Evolutionary conservation across 2,329 filamentous ascomycete genomes (phyloP), one percentile per base, ranked within the genome.

Genomic region (Fusarium aywerte): DNA sequence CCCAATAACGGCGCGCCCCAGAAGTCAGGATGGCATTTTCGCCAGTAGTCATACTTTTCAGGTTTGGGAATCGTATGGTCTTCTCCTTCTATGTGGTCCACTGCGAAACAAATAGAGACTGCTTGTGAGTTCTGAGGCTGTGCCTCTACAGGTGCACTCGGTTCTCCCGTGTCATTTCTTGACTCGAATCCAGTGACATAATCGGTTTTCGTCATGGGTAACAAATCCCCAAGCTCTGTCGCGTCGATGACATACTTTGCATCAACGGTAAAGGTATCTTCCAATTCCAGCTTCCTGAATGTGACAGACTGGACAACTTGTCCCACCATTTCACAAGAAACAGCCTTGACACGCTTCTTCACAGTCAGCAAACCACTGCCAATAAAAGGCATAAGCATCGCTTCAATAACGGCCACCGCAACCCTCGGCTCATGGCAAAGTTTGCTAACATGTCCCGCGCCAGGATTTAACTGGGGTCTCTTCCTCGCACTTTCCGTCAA

Each of bases 151-250:
- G 73, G 73, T 0, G 69, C 73, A 18, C 69, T 73, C 2, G 73
- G 73, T 18, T 74, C 73, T 13, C 72, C 69, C 0, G 73, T 74
- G 20, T 74, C 70, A 4, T 58, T 51, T 0, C 54, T 51, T 7
- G 72, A 74, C 25, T 74, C 73, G 21, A 74, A 74, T 0, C 73
- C 73, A 1, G 73, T 74, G 3, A 74, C 72, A 35, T 74, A 74
- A 1, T 66, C 36, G 2, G 69, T 73, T 3, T 67, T 65, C 4
- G 71, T 66, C 32, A 74, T 33, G 8, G 73, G 73, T 0, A 74
- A 50, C 0, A 74, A 4, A 11, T 69, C 67, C 0, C 67, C 67
- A 0, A 69, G 3, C 16, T 69, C 67, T 1, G 67, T 69, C 16
- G 67, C 65, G 13, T 69, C 67, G 18, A 69, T 58, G 7, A 69